Base-by-base conservation (phyloP, 1,139 yeast species). In the Sugiyamaella pinicola region DNA sequence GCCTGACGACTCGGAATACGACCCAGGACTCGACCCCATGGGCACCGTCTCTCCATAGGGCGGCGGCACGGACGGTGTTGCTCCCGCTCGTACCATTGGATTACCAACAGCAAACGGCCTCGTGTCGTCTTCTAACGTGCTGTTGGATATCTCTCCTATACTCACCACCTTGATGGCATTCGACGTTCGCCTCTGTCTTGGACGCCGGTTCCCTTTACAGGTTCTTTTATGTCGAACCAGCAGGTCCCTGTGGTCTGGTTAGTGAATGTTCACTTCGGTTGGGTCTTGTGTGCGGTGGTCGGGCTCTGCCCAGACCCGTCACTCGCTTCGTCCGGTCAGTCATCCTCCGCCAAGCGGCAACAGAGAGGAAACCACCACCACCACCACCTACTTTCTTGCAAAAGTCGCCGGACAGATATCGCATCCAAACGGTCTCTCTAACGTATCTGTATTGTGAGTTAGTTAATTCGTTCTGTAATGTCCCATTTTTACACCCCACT, bases 361-460 rank as follows among this genome's bases (percentile, higher is more conserved):
- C n/a, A n/a, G n/a, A n/a, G n/a, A n/a, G n/a, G n/a, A n/a, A n/a
- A n/a, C 28, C 28, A 24, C 28, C 28, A 24, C 28, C 28, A 24
- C 28, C 28, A 24, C 5, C 15, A 43, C 47, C n/a, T 19, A 43
- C 47, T 43, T 43, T 33, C 47, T 31, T 34, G 47, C 47, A 33
- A 43, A 43, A 1, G 47, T 43, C 40, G 47, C 47, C 3, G 47
- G 38, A 24, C 47, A 43, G 29, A 43, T 29, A 24, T 43, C 47
- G 24, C 47, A 43, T 19, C 40, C 47, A 43, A 43, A 43, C 12
- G 47, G 47, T 22, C 47, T 31, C 19, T 43, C 47, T 19, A 34
- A 19, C 6, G 47, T 43, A 24, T 43, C 47, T 43, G 12, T 2
- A 31, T 13, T 12, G 2, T 4, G 17, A 12, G 42, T 38, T 28